Evolutionary conservation across 306 rosid species (phyloP).

Genomic region (Citrullus colocynthis): DNA sequence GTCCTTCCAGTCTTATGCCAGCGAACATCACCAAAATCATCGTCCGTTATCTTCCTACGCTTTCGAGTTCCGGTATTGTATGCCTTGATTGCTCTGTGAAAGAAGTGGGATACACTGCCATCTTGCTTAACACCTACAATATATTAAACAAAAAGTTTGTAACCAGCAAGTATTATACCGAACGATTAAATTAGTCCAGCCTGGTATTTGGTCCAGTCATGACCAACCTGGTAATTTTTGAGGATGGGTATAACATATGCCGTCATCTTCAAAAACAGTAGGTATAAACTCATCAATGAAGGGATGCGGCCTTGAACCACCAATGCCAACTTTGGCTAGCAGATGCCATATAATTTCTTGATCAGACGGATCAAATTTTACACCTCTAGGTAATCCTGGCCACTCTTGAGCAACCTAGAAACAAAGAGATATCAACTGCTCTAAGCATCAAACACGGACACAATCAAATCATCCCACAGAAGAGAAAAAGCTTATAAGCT

Average conservation of each 20-base stretch:
- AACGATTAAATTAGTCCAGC: neutral
- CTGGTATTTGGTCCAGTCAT: neutral
- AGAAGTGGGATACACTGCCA: conserved; percentile 50
- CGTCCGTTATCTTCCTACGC: conserved; percentile 44
- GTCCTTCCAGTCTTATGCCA: conserved; percentile 74
- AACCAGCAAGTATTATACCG: neutral
- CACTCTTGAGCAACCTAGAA: conserved; percentile 15
- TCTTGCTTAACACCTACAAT: conserved; percentile 46
- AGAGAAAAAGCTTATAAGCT: neutral
- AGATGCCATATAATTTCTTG: conserved; percentile 9
- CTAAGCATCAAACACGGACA: neutral
- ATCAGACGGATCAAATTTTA: conserved; percentile 17
- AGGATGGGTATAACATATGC: conserved; percentile 16
- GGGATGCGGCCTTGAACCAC: conserved; percentile 1
- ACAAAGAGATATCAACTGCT: conserved; percentile 6
- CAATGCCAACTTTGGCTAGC: conserved; percentile 11
- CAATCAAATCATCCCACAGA: neutral
- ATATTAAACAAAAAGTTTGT: neutral
- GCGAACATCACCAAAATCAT: conserved; percentile 47
- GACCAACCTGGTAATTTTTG: conserved; percentile 11
- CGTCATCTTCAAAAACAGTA: conserved; percentile 5
- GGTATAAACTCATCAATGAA: conserved; percentile 13
- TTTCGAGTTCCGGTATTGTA: conserved; percentile 51
- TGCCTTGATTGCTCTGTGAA: conserved; percentile 58
- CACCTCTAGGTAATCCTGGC: conserved; percentile 13